Percentiles rank a stretch among this genome's conserved stretches.
Evolutionary conservation across 768 basidiomycete species (phyloP).

Genomic region (Mycena polygramma): DNA sequence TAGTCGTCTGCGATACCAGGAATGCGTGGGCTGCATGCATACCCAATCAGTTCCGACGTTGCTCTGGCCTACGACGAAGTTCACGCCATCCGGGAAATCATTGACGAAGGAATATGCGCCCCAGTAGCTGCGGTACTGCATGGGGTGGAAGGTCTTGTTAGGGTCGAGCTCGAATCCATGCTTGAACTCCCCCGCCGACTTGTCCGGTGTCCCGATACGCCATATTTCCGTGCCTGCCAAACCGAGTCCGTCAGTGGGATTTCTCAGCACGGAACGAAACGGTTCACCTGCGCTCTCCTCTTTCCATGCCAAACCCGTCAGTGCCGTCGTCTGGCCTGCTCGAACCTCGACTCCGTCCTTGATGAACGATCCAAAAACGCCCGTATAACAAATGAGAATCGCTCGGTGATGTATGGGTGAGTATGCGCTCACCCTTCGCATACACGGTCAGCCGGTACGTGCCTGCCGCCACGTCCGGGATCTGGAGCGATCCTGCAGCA

Average conservation of each 20-base stretch:
- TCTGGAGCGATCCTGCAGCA: slow-evolving; percentile 1
- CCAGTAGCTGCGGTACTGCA: slow-evolving; percentile 30
- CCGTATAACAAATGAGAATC: background rate
- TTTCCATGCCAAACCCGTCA: slow-evolving; percentile 11
- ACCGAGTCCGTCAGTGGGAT: background rate
- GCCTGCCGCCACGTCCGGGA: slow-evolving; percentile 13
- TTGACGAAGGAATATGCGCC: slow-evolving; percentile 22
- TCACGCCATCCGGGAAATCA: slow-evolving; percentile 24
- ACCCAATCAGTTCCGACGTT: slow-evolving; percentile 27
- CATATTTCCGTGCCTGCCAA: slow-evolving; percentile 21
- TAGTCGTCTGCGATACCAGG: background rate
- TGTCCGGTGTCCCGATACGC: slow-evolving; percentile 27
- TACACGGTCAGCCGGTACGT: slow-evolving; percentile 25
- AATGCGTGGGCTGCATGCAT: background rate
- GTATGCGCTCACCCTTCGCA: slow-evolving; percentile 12
- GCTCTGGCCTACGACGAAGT: slow-evolving; percentile 26
- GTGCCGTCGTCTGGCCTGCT: slow-evolving; percentile 11
- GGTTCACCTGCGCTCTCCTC: slow-evolving; percentile 26
- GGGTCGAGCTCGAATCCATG: slow-evolving; percentile 26
- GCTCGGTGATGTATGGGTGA: background rate
- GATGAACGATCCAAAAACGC: slow-evolving; percentile 28
- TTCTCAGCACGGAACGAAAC: background rate
- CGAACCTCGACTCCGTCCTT: slow-evolving; percentile 23
- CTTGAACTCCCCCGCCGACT: slow-evolving; percentile 27
- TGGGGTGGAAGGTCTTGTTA: slow-evolving; percentile 21